Conservation (phyloP, 2,329 filamentous ascomycete genomes). For the Verticillium isaacii region DNA sequence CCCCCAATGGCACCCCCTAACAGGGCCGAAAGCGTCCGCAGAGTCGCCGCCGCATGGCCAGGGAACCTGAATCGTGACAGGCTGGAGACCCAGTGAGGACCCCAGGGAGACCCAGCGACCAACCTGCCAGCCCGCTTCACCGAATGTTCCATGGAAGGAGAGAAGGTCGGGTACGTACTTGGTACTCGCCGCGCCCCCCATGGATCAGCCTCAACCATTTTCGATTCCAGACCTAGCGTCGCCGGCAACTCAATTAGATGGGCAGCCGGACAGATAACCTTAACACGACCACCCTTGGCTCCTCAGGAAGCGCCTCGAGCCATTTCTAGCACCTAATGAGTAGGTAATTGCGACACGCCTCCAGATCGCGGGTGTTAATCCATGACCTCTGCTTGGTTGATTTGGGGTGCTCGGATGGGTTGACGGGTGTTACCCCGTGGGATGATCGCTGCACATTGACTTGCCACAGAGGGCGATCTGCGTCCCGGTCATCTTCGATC, state of each 20-base stretch:
- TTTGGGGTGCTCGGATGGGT: neutral
- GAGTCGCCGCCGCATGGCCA: neutral
- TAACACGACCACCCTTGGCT: neutral
- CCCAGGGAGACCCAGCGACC: neutral
- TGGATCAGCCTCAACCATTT: neutral
- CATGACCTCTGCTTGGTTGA: neutral
- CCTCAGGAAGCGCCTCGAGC: neutral
- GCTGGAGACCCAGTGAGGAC: neutral
- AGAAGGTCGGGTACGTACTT: neutral
- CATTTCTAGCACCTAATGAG: neutral
- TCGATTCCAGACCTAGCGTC: neutral
- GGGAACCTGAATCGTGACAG: neutral
- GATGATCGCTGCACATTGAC: neutral
- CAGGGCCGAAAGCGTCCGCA: neutral
- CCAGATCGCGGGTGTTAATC: neutral
- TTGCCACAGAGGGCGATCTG: neutral
- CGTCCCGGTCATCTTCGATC: neutral
- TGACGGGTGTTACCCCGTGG: neutral
- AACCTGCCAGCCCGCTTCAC: neutral
- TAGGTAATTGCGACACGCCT: neutral
- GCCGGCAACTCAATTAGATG: conserved; percentile 4
- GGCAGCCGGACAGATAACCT: conserved; percentile 2
- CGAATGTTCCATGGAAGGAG: conserved; percentile 3
- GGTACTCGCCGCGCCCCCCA: neutral
- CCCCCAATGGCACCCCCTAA: neutral